phyloP scores from a whole-genome alignment of 306 rosid species.

The Hylodesmum podocarpum region DNA sequence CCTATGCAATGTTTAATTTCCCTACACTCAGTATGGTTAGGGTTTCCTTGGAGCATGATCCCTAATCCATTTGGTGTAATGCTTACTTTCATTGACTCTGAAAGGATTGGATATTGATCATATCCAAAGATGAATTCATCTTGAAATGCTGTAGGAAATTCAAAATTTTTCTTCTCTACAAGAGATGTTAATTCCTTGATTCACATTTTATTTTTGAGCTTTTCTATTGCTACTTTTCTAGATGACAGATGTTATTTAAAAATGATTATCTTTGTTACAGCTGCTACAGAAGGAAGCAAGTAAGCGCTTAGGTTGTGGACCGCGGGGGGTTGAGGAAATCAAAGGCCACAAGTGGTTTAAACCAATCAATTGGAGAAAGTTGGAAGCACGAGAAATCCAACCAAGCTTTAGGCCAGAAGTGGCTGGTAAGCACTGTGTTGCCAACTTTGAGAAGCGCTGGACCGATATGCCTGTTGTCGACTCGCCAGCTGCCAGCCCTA shows the following conservation, averaged over 20 bases:
- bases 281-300: slow-evolving; percentile 71
- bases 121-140: not conserved
- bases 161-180: not conserved
- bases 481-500: slow-evolving; percentile 89
- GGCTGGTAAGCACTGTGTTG: slow-evolving; percentile 79
- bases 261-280: slow-evolving; percentile 42
- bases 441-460: slow-evolving; percentile 95
- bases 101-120: not conserved
- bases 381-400: slow-evolving; percentile 72
- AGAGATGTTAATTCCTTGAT: not conserved
- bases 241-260: not conserved
- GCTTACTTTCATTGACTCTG: not conserved
- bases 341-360: slow-evolving; percentile 93
- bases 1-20: not conserved
- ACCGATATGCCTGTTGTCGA: slow-evolving; percentile 87
- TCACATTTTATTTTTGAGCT: not conserved
- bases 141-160: not conserved
- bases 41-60: not conserved
- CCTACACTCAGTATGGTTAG: not conserved
- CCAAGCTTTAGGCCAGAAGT: slow-evolving; percentile 93
- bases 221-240: not conserved
- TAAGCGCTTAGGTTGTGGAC: slow-evolving; percentile 77
- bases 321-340: slow-evolving; percentile 68
- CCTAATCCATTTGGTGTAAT: not conserved
- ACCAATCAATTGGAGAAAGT: slow-evolving; percentile 76